Evolutionary conservation across 2,329 filamentous ascomycete genomes (phyloP).

Genomic region (Metarhizium rileyi): DNA sequence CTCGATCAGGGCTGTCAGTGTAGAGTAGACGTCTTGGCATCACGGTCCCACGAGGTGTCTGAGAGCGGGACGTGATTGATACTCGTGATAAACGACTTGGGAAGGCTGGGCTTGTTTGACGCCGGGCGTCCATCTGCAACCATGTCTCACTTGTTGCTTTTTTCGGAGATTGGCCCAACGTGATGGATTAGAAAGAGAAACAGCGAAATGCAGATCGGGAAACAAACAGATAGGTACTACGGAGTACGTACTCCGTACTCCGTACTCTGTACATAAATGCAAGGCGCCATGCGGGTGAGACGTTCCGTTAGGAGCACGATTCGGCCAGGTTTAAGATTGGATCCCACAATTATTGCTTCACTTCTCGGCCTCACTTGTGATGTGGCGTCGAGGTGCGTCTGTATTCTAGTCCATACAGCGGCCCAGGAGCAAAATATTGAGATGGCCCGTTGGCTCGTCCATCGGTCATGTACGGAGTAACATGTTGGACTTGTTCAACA

Average conservation of each 20-base stretch:
- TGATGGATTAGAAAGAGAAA: too few species aligned
- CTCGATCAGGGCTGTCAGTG: neutral
- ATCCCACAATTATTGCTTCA: neutral
- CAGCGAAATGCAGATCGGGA: too few species aligned
- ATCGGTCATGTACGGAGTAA: too few species aligned
- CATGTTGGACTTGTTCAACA: too few species aligned
- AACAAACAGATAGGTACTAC: too few species aligned
- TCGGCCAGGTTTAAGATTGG: neutral
- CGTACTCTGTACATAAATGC: too few species aligned
- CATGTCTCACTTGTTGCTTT: too few species aligned
- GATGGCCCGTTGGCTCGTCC: neutral
- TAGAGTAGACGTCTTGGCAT: neutral
- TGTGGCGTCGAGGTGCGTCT: conserved; percentile 1
- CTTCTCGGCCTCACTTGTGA: neutral
- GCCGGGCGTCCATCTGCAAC: neutral
- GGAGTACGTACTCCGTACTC: too few species aligned
- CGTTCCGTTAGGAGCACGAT: neutral
- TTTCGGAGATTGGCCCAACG: too few species aligned
- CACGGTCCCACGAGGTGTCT: conserved; percentile 1
- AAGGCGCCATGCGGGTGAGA: too few species aligned
- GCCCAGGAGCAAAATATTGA: neutral
- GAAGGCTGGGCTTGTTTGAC: neutral
- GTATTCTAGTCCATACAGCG: neutral
- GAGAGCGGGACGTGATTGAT: neutral
- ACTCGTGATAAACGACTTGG: too few species aligned